Evolutionary conservation across 2,329 filamentous ascomycete genomes (phyloP).

Genomic region (Chaetomium sp.): DNA sequence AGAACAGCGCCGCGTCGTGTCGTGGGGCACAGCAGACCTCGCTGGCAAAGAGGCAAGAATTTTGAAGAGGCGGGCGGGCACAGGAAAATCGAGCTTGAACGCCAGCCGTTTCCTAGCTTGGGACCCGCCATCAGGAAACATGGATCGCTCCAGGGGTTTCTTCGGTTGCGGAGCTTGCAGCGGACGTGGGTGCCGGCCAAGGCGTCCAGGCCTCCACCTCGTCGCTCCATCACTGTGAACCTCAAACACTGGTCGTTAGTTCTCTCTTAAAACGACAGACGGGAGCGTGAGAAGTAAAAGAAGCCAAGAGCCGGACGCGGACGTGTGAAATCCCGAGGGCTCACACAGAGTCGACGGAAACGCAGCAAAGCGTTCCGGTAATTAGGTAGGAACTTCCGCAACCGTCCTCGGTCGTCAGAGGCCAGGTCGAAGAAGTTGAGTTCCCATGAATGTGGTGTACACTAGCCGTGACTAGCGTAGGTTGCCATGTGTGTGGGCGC

Average conservation of each 20-base stretch:
- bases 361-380: too few species aligned
- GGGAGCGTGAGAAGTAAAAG: conserved; percentile 2
- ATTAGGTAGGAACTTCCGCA: too few species aligned
- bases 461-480: too few species aligned
- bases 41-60: too few species aligned
- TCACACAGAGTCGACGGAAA: too few species aligned
- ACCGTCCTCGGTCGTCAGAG: too few species aligned
- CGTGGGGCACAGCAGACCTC: conserved; percentile 5
- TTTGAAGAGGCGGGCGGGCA: too few species aligned
- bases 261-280: conserved; percentile 19
- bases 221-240: conserved; percentile 21
- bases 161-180: conserved; percentile 1
- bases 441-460: too few species aligned
- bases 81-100: background rate
- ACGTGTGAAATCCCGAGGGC: too few species aligned
- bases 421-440: too few species aligned
- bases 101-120: background rate
- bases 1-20: background rate
- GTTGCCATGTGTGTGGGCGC: background rate
- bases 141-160: conserved; percentile 4
- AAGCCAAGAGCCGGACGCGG: too few species aligned
- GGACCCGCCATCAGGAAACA: background rate
- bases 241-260: conserved; percentile 23
- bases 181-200: conserved; percentile 12
- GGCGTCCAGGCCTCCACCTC: conserved; percentile 18